phyloP scores from a whole-genome alignment of 2,329 filamentous ascomycete species.

The Xylaria multiplex region DNA sequence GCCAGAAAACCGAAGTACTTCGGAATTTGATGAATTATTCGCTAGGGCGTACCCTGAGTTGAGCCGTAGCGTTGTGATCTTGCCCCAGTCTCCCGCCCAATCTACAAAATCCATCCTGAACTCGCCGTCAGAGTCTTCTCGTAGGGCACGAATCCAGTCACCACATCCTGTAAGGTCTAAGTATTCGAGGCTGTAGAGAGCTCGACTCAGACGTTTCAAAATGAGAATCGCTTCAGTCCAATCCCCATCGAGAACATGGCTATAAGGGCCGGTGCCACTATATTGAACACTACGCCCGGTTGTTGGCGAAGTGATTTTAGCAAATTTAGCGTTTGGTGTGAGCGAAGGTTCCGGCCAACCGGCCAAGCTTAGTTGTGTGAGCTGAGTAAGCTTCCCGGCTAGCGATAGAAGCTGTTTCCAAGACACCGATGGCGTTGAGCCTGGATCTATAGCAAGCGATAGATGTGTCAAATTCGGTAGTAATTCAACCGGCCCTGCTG shows the following conservation, averaged over 20 bases:
- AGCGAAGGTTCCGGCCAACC: constrained; percentile 70
- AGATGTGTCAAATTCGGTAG: constrained; percentile 69
- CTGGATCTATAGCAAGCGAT: constrained; percentile 63
- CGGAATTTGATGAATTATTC: constrained; percentile 49
- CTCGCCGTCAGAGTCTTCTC: constrained; percentile 55
- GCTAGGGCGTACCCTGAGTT: constrained; percentile 55
- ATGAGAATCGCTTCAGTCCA: constrained; percentile 68
- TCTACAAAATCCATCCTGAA: constrained; percentile 55
- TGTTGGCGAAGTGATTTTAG: constrained; percentile 58
- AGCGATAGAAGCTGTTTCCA: constrained; percentile 69
- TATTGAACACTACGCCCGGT: constrained; percentile 59
- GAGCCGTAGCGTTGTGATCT: constrained; percentile 59
- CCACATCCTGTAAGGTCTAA: constrained; percentile 70
- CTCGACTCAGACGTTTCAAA: constrained; percentile 63
- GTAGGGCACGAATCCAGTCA: constrained; percentile 64
- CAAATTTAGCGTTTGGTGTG: constrained; percentile 63
- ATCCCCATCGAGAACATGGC: constrained; percentile 66
- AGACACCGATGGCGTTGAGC: constrained; percentile 53
- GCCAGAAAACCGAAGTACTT: constrained; percentile 50
- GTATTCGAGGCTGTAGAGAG: constrained; percentile 67
- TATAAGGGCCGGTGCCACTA: constrained; percentile 66
- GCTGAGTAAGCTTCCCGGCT: constrained; percentile 60
- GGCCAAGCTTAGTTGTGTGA: constrained; percentile 70
- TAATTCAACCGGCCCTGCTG: constrained; percentile 48
- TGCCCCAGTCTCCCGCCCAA: constrained; percentile 65